Evolutionary conservation across 805 yeast species (phyloP), one percentile per base, ranked within the genome.

Genomic region (Hemisphaericaspora nanyangensis): DNA sequence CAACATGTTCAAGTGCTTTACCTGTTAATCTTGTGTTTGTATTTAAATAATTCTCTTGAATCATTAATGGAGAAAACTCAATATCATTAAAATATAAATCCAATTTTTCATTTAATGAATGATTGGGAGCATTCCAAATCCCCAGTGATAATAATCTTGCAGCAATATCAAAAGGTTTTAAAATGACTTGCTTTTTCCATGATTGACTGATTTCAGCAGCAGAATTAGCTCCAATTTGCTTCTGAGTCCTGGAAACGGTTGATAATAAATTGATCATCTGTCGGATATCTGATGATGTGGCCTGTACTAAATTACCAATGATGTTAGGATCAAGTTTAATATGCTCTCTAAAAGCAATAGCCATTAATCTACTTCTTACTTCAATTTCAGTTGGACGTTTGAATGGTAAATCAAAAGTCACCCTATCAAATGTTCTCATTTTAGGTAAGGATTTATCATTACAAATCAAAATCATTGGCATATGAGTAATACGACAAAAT

Each of bases 361-460:
- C 80, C 87, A 90, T 78, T 45, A 93, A 66, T 49, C 99, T 72
- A 3, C 95, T 78, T 50, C 82, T 79, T 60, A 93, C 80, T 53
- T 86, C 89, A 29, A 70, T 70, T 15, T 91, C 90, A 17, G 82
- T 80, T 5, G 99, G 99, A 54, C 98, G 75, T 61, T 95, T 74
- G 67, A 93, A 93, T 24, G 84, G 85, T 44, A 93, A 54, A 49
- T 89, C 95, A 44, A 74, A 72, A 4, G 93, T 79, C 13, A 79
- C 84, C 45, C 84, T 72, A 58, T 93, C 99, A 57, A 93, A 91
- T 0, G 96, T 93, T 54, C 96, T 75, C 98, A 93, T 91, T 55
- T 93, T 93, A 1, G 96, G 98, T 42, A 87, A 70, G 13, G 87
- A 77, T 49, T 85, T 82, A 58, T 93, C 99, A 63, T 93, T 93